Evolutionary conservation across 352 stramenopile genomes (phyloP).

Genomic region (Phytophthora agathidicida): DNA sequence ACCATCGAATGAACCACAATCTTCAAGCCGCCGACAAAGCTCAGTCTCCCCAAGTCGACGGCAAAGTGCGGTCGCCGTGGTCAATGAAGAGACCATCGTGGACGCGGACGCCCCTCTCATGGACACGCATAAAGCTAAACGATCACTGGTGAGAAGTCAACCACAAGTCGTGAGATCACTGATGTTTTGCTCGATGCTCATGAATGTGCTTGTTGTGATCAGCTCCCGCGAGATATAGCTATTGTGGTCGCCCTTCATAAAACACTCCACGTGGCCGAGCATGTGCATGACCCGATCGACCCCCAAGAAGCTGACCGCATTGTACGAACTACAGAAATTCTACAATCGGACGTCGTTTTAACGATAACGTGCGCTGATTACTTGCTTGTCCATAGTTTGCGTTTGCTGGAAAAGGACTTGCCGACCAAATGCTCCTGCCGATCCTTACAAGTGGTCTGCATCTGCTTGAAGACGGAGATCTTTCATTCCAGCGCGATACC

Average conservation of each 20-base stretch:
- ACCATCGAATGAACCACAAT: not conserved
- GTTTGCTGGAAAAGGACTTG: conserved; percentile 17
- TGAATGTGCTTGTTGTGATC: not conserved
- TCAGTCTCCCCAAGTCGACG: no score
- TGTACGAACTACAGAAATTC: conserved; percentile 6
- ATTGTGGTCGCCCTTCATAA: conserved; percentile 16
- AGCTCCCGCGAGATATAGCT: conserved; percentile 18
- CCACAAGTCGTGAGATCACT: not conserved
- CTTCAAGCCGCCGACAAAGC: no score
- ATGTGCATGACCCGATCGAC: conserved; percentile 29
- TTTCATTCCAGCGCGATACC: conserved; percentile 22
- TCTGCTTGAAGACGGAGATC: conserved; percentile 15
- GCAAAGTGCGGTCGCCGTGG: not conserved
- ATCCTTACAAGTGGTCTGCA: conserved; percentile 20
- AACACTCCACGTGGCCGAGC: conserved; percentile 1
- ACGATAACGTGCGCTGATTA: no score
- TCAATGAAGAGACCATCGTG: conserved; percentile 7
- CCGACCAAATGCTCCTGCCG: conserved; percentile 25
- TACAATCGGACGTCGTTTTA: no score
- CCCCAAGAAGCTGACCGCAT: conserved; percentile 18
- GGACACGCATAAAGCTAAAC: conserved; percentile 7
- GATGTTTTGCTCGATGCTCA: not conserved
- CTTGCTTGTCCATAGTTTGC: no score
- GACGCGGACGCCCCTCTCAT: not conserved
- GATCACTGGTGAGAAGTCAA: conserved; percentile 6